Percentiles rank a stretch among this genome's conserved stretches.
Conservation (phyloP, 1,139 yeast genomes). For the Tardiomyces blankii region DNA sequence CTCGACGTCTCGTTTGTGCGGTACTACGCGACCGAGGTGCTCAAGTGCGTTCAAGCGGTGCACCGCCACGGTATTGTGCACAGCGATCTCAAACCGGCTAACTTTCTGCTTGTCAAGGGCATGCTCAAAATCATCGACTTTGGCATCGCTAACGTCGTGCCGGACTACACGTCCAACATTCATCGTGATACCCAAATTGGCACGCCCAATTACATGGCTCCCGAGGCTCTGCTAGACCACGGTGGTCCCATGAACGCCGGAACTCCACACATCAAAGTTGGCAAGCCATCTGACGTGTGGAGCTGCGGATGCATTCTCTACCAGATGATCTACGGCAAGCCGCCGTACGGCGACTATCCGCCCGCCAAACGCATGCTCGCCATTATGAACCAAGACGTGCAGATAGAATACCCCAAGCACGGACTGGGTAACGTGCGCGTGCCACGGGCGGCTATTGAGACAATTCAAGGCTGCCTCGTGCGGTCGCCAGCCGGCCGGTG, state of each 20-base stretch:
- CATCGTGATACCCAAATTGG: constrained; percentile 90
- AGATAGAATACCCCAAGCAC: constrained; percentile 52
- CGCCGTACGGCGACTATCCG: constrained; percentile 77
- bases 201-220: constrained; percentile 97
- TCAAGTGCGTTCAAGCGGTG: constrained; percentile 78
- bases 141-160: constrained; percentile 92
- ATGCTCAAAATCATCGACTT: constrained; percentile 82
- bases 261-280: constrained; percentile 40
- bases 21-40: constrained; percentile 69
- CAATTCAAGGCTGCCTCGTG: constrained; percentile 61
- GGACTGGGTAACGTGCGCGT: constrained; percentile 57
- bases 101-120: constrained; percentile 80
- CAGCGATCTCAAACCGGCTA: constrained; percentile 92
- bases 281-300: constrained; percentile 96
- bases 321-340: constrained; percentile 89
- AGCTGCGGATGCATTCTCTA: constrained; percentile 94
- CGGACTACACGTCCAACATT: constrained; percentile 83
- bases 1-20: constrained; percentile 72
- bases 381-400: constrained; percentile 77
- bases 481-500: constrained; percentile 63
- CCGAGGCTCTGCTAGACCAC: constrained; percentile 70
- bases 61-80: constrained; percentile 86
- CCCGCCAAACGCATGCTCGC: constrained; percentile 78
- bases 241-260: neutral
- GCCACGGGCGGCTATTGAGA: constrained; percentile 58